Evolutionary conservation across 805 yeast species (phyloP), one percentile per base, ranked within the genome.

Genomic region (Grigorovia yakushimaensis): DNA sequence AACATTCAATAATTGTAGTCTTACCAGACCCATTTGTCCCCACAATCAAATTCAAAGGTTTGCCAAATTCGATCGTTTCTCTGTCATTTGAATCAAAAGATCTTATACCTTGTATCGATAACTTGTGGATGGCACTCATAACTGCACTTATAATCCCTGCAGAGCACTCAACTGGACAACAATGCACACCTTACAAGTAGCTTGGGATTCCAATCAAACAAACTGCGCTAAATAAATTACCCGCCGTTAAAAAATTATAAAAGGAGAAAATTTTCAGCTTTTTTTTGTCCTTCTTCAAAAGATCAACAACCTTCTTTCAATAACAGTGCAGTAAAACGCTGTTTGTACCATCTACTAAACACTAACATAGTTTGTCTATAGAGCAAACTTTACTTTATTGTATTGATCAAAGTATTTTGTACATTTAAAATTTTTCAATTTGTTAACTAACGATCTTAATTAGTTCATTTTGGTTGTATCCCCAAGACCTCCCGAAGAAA

Each of bases 21-120:
- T 93, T 91, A 10, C 98, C 98, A 24, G 95, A 84, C 30, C 98
- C 98, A 66, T 93, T 93, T 45, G 84, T 84, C 0, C 99, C 99
- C 24, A 95, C 95, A 46, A 93, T 91, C 43, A 93, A 72, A 0
- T 98, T 93, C 60, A 93, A 68, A 0, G 99, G 99, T 43, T 78
- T 77, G 15, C 89, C 88, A 66, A 93, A 93, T 59, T 85, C 86
- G 50, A 93, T 87, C 0, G 89, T 82, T 60, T 93, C 96, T 27
- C 86, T 73, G 42, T 79, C 79, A 54, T 81, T 80, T n/a, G 88
- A 82, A 53, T 86, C 91, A 60, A 93, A 93, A 0, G 98, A 88
- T 39, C 99, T 72, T 5, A 93, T 78, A 23, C 99, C 99, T 48
- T 82, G 82, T 20, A 93, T 83, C 0, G 88, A 79, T 15, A 84